These are phyloP conservation scores for Lolium rigidum DNA, from an alignment of 176 grass and related monocot genomes.

Conservation along the genomic window DNA sequence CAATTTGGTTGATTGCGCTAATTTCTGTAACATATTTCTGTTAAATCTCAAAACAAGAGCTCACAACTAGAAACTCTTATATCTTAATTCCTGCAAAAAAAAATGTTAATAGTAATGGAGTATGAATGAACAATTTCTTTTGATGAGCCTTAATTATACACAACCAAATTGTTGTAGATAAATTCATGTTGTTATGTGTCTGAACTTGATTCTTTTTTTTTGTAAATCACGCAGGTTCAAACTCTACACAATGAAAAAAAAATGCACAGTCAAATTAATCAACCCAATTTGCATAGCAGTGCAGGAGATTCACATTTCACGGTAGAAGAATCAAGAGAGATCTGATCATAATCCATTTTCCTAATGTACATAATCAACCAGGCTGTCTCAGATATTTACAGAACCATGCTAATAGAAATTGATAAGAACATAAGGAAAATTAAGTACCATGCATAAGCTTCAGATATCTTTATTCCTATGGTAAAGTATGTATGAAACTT, in stretches of 20 bases:
- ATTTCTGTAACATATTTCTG: too few species aligned
- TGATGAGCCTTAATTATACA: neutral
- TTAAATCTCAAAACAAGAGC: too few species aligned
- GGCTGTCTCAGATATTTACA: neutral
- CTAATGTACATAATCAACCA: neutral
- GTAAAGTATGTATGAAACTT: too few species aligned
- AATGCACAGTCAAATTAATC: neutral
- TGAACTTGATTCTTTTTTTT: too few species aligned
- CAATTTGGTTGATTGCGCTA: too few species aligned
- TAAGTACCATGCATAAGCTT: neutral
- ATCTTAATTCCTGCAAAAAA: neutral
- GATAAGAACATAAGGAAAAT: neutral
- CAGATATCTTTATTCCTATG: neutral
- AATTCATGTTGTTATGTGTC: too few species aligned
- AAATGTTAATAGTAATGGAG: neutral
- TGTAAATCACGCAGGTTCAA: too few species aligned
- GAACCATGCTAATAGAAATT: neutral
- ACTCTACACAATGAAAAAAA: neutral
- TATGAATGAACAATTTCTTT: neutral
- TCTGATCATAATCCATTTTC: neutral
- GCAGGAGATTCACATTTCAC: neutral
- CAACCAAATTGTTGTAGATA: too few species aligned
- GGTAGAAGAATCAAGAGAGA: neutral
- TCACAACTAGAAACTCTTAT: neutral
- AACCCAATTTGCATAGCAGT: neutral